phyloP scores from a whole-genome alignment of 73 alveolate genomes.

The Paramecium sonneborni region DNA sequence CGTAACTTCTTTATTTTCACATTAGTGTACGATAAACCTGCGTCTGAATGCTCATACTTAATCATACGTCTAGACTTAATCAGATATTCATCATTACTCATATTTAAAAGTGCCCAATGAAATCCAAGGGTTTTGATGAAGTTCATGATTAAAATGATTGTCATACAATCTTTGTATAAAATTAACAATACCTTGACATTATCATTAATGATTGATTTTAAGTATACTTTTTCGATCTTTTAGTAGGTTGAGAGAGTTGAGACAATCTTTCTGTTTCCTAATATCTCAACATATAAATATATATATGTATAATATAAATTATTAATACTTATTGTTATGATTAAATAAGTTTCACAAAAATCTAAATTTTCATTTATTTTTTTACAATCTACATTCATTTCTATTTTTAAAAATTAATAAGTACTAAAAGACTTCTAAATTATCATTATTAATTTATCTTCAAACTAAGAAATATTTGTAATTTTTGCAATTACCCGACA shows the following conservation, averaged over 20 bases:
- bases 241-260: constrained; percentile 24
- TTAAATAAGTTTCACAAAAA: not conserved
- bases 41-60: constrained; percentile 55
- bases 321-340: not conserved
- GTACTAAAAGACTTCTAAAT: not conserved
- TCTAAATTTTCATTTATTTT: too few species aligned
- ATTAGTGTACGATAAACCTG: constrained; percentile 36
- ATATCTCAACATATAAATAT: not conserved
- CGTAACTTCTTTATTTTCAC: constrained; percentile 55
- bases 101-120: not conserved
- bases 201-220: constrained; percentile 15
- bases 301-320: not conserved
- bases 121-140: constrained; percentile 53
- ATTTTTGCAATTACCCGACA: not conserved
- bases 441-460: not conserved
- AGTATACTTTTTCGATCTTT: constrained; percentile 5
- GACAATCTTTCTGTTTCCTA: constrained; percentile 28
- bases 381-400: not conserved
- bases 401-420: not conserved
- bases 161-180: not conserved
- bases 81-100: constrained; percentile 5
- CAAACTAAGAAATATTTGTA: not conserved
- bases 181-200: not conserved
- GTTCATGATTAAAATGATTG: constrained; percentile 46
- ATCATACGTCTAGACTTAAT: not conserved